Evolutionary conservation across 495 filamentous ascomycete species (phyloP).

Genomic region (Neohortaea acidophila): DNA sequence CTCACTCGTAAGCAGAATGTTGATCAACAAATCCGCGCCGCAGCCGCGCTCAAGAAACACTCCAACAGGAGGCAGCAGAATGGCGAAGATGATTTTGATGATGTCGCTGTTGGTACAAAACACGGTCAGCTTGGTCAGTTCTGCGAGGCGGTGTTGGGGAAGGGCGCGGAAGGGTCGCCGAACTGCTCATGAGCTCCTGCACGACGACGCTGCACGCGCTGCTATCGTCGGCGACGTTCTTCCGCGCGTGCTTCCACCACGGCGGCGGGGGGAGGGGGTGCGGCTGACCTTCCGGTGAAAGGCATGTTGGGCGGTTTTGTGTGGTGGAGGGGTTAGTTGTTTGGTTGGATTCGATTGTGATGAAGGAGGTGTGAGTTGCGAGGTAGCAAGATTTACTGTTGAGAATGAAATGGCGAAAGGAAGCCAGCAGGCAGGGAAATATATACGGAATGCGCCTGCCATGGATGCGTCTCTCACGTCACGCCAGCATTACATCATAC

Average conservation of each 20-base stretch:
- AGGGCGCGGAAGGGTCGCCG: no score
- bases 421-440: no score
- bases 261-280: neutral
- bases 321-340: neutral
- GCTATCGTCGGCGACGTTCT: neutral
- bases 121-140: constrained; percentile 2
- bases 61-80: constrained; percentile 76
- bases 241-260: no score
- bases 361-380: no score
- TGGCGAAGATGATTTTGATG: constrained; percentile 80
- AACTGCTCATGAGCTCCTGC: neutral
- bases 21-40: constrained; percentile 69
- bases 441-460: no score
- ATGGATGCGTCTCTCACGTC: no score
- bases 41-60: constrained; percentile 86
- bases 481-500: no score
- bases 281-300: constrained; percentile 41
- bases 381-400: no score
- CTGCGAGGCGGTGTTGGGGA: constrained; percentile 8
- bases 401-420: no score
- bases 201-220: neutral
- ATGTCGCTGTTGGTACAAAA: constrained; percentile 47
- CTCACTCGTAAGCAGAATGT: constrained; percentile 72
- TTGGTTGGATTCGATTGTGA: neutral
- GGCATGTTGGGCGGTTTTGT: constrained; percentile 30